Conservation (phyloP, 2,329 filamentous ascomycete species). For the Chrysoporthe puriensis region DNA sequence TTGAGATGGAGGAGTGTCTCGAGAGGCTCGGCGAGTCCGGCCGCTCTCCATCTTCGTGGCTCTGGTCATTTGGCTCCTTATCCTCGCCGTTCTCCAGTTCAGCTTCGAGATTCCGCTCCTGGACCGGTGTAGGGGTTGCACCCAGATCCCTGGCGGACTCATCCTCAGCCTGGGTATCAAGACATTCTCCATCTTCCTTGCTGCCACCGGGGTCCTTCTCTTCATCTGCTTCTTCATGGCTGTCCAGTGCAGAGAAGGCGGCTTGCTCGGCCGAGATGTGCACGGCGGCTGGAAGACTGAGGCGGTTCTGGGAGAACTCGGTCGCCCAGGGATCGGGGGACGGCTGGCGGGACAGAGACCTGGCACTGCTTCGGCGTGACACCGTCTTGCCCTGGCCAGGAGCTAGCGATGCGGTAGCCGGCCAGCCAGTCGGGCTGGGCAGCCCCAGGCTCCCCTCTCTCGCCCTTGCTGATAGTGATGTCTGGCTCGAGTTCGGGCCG, state of each 20-base stretch:
- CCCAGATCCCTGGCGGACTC: neutral
- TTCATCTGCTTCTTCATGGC: constrained; percentile 24
- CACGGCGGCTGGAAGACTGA: constrained; percentile 22
- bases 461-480: constrained; percentile 36
- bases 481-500: constrained; percentile 32
- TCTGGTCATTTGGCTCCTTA: neutral
- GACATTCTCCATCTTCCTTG: constrained; percentile 6
- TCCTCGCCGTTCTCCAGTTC: neutral
- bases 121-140: neutral
- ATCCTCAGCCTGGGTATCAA: neutral
- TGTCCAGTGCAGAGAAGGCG: constrained; percentile 24
- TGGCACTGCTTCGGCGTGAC: constrained; percentile 28
- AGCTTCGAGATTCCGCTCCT: neutral
- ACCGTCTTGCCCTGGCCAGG: constrained; percentile 36
- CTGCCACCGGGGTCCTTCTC: neutral
- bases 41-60: constrained; percentile 2
- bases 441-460: constrained; percentile 40
- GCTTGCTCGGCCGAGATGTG: constrained; percentile 27
- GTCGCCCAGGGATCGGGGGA: constrained; percentile 49
- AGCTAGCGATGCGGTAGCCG: constrained; percentile 42
- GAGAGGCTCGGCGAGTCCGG: constrained; percentile 20
- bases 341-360: constrained; percentile 36
- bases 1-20: constrained; percentile 31
- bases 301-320: constrained; percentile 35
- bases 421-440: constrained; percentile 44